phyloP scores from a whole-genome alignment of 306 rosid genomes.

The Castanea mollissima region DNA sequence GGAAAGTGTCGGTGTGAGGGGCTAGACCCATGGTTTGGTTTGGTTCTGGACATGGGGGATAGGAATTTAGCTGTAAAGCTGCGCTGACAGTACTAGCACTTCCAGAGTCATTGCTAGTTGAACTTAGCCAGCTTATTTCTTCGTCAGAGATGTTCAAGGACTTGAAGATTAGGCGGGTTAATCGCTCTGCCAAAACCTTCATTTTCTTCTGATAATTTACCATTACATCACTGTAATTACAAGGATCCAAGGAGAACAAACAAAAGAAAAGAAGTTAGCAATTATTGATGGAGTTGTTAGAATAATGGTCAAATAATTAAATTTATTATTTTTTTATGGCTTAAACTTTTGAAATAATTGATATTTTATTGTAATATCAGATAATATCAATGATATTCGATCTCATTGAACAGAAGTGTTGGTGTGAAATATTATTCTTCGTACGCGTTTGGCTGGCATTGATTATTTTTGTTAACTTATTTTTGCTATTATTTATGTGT shows the following conservation, averaged over 20 bases:
- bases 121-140: slow-evolving; percentile 37
- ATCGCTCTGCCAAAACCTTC: slow-evolving; percentile 49
- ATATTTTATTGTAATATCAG: too few species aligned
- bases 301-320: background rate
- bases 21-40: slow-evolving; percentile 68
- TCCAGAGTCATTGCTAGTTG: background rate
- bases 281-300: too few species aligned
- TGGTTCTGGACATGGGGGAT: slow-evolving; percentile 70
- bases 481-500: too few species aligned
- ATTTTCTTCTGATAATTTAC: slow-evolving; percentile 49
- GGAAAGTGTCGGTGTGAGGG: slow-evolving; percentile 76
- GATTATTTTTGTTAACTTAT: too few species aligned
- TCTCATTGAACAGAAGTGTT: too few species aligned
- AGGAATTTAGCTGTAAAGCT: slow-evolving; percentile 63
- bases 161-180: slow-evolving; percentile 33
- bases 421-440: too few species aligned
- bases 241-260: background rate
- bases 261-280: background rate
- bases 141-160: slow-evolving; percentile 29
- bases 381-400: background rate
- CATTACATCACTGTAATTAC: slow-evolving; percentile 42
- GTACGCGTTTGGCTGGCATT: too few species aligned
- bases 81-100: slow-evolving; percentile 6
- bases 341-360: too few species aligned
- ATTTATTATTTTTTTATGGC: too few species aligned